Evolutionary conservation across 768 basidiomycete genomes (phyloP), one percentile per base, ranked within the genome.

Genomic region (Glaciozyma antarctica): DNA sequence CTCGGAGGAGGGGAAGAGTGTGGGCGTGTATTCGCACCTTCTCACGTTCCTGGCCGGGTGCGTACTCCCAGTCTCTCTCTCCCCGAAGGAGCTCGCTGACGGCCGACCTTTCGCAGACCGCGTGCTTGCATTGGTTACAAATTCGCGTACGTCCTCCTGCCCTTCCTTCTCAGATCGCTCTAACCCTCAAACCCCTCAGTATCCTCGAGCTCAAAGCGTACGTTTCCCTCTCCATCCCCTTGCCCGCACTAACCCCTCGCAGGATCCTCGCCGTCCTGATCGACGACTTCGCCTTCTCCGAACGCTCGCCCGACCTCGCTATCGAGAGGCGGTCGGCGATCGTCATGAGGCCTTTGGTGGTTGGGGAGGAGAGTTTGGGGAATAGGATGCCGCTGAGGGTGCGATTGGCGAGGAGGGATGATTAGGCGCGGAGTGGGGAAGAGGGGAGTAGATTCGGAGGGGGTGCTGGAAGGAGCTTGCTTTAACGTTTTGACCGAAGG

Each of bases 1-100:
- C 30, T 7, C 7, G 6, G 69, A 73, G 47, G 76, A 76, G 43
- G 21, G n/a, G 44, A 22, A 58, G n/a, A 43, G 57, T 17, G 43
- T 43, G 17, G 85, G 84, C 34, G 74, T 85, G 64, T 83, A 81
- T 72, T 78, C 80, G 1, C 80, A 82, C 63, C 65, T 64, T 26
- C 22, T 70, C 19, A 70, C 65, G 2, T 70, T 70, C 60, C 41
- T 70, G 8, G 65, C 69, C 1, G 69, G 55, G 55, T 56, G 21
- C 8, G 55, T 30, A 2, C 32, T 32, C 12, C 38, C n/a, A n/a
- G n/a, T 22, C 9, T 9, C 21, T 19, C 47, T 26, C 17, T 34
- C 32, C 19, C 3, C 5, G 19, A 21, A 19, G 30, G 19, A 19
- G 16, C 12, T 26, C 32, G 28, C 15, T 10, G 19, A 21, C 28